Evolutionary conservation across 2,329 filamentous ascomycete genomes (phyloP), one percentile per base, ranked within the genome.

Genomic region (Ophiocordyceps robertsii): DNA sequence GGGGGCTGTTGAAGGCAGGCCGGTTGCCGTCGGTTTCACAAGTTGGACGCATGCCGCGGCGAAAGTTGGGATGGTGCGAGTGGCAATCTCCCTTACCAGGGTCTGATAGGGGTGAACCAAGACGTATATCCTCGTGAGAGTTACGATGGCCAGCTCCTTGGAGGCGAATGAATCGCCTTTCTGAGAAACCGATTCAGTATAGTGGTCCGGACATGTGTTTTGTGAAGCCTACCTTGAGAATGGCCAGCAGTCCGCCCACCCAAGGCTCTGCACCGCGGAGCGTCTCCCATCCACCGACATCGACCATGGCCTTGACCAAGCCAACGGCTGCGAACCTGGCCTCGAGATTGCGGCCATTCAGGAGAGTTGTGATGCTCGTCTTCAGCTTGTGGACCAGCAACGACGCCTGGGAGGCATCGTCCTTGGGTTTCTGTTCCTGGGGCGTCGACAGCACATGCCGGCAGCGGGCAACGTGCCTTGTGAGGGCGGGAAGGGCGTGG

Each of bases 11-110:
- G 50, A 40, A 9, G 46, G 41, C 33, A 53, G 50, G 13, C 46
- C 53, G 10, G 53, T 44, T 3, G 66, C 59, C 0, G 65, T 58
- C 1, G 64, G 57, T 49, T 77, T 69, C 56, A 75, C 63, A 37
- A 90, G 68, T 52, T 82, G 78, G 37, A 95, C 61, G 52, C 83
- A 87, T 3, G 82, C 71, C 1, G 76, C 79, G 38, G 89, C 72
- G 53, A 90, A 94, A 1, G 73, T 66, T 2, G 85, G 78, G 17
- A 95, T 66, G 3, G 78, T 84, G 3, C 87, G 87, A 0, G 88
- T 94, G 1, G 84, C 89, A 46, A 95, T 85, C 57, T 95, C 89
- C 52, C 90, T 75, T 37, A 90, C 71, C 42, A 95, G 69, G 9
- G 86, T 92, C 46, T 83, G 85, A 56, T 88, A 88, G 32, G 82